Evolutionary conservation across 2,329 filamentous ascomycete species (phyloP).

Genomic region (Seiridium unicorne): DNA sequence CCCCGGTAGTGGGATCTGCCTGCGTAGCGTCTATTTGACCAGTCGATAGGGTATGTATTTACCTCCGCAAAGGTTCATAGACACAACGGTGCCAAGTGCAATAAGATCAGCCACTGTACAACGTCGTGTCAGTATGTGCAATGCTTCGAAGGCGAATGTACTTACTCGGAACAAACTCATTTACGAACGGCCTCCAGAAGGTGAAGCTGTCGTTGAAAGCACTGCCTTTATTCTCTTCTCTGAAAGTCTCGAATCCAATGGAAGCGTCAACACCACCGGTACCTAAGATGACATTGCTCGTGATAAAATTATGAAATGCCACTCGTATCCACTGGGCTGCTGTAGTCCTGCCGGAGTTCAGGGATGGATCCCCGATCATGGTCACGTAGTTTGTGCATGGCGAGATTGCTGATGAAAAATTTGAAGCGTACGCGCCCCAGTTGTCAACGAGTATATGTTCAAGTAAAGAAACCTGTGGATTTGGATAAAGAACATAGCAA

Average conservation of each 20-base stretch:
- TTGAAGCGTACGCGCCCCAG: conserved; percentile 22
- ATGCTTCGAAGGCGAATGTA: not conserved
- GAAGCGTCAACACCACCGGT: conserved; percentile 28
- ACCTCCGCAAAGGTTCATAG: conserved; percentile 23
- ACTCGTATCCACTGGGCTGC: conserved; percentile 21
- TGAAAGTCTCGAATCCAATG: conserved; percentile 25
- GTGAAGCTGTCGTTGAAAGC: conserved; percentile 27
- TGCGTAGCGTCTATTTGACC: conserved; percentile 24
- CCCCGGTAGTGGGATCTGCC: conserved; percentile 24
- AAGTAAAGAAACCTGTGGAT: conserved; percentile 15
- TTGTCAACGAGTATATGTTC: conserved; percentile 26
- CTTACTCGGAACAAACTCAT: conserved; percentile 26
- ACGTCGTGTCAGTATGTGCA: not conserved
- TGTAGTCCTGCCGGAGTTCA: conserved; percentile 22
- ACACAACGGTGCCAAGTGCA: conserved; percentile 26
- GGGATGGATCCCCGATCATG: conserved; percentile 16
- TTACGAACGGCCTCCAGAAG: conserved; percentile 20
- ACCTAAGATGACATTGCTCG: conserved; percentile 19
- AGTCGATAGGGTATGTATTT: conserved; percentile 22
- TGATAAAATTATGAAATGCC: conserved; percentile 26
- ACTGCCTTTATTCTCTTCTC: conserved; percentile 23
- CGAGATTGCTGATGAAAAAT: conserved; percentile 25
- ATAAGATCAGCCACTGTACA: conserved; percentile 26
- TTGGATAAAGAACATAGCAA: conserved; percentile 24
- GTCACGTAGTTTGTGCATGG: conserved; percentile 25